These are phyloP conservation scores for Aspergillus spinulosporus DNA, from an alignment of 2,329 filamentous ascomycete species.

Conservation along the genomic window DNA sequence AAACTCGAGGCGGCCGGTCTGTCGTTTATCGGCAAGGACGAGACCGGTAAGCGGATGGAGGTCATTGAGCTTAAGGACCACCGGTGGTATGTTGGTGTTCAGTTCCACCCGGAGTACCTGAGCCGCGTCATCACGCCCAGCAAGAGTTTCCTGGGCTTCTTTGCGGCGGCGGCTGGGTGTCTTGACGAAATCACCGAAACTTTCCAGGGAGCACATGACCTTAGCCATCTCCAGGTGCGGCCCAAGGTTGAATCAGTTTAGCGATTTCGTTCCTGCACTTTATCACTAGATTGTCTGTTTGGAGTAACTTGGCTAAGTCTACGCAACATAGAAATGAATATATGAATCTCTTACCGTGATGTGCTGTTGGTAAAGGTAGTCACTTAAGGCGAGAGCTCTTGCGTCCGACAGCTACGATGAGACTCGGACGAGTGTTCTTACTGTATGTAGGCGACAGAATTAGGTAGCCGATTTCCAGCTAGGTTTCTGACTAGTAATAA, in stretches of 20 bases:
- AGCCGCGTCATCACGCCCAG: slow-evolving; percentile 72
- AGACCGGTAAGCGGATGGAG: slow-evolving; percentile 77
- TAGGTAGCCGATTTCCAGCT: too few relatives aligned
- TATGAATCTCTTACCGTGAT: background rate
- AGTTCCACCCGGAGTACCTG: slow-evolving; percentile 87
- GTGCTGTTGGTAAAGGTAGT: too few relatives aligned
- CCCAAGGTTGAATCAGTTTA: slow-evolving; percentile 3
- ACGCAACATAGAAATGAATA: background rate
- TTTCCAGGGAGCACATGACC: slow-evolving; percentile 22
- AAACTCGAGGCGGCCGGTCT: slow-evolving; percentile 68
- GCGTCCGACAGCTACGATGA: too few relatives aligned
- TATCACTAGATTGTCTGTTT: slow-evolving; percentile 5
- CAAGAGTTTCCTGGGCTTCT: slow-evolving; percentile 78
- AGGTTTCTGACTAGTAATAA: too few relatives aligned
- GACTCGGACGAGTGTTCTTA: too few relatives aligned
- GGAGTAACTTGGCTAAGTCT: background rate
- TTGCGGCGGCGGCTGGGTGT: slow-evolving; percentile 73
- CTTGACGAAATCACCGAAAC: slow-evolving; percentile 48
- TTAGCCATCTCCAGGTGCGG: slow-evolving; percentile 9
- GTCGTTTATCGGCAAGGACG: slow-evolving; percentile 76
- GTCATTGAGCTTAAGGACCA: slow-evolving; percentile 79
- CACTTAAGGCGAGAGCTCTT: too few relatives aligned
- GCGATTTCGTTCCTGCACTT: background rate
- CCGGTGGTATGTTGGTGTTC: slow-evolving; percentile 80
- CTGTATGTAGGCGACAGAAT: too few relatives aligned